These are phyloP conservation scores for Fusarium torreyae DNA, from an alignment of 2,329 filamentous ascomycete genomes.

Conservation along the genomic window DNA sequence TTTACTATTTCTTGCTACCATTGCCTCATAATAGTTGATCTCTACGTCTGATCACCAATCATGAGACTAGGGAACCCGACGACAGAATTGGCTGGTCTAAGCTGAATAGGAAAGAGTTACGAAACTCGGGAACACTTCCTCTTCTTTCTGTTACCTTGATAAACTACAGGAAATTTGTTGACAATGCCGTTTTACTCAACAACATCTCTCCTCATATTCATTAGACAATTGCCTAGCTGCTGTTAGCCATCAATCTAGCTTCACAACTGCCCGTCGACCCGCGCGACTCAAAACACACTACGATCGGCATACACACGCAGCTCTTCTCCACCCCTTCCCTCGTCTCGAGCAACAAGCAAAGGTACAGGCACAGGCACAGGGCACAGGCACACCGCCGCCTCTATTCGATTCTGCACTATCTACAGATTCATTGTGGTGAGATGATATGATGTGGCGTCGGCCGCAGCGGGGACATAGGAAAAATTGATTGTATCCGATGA, in stretches of 20 bases:
- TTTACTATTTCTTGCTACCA: neutral
- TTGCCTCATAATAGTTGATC: conserved; percentile 1
- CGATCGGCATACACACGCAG: conserved; percentile 30
- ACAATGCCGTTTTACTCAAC: conserved; percentile 27
- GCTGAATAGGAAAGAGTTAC: neutral
- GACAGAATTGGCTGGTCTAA: neutral
- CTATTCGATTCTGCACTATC: conserved; percentile 8
- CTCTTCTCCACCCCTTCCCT: conserved; percentile 29
- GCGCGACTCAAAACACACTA: conserved; percentile 38
- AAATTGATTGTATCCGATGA: conserved; percentile 46
- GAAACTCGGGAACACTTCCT: neutral
- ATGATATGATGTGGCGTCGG: conserved; percentile 47
- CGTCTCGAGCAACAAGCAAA: neutral
- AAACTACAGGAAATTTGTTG: conserved; percentile 24
- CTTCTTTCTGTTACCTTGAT: neutral
- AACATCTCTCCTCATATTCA: conserved; percentile 2
- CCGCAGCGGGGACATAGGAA: conserved; percentile 39
- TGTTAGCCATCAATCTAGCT: conserved; percentile 12
- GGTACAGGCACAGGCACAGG: conserved; percentile 13
- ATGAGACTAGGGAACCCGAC: conserved; percentile 5
- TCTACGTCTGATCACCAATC: conserved; percentile 4
- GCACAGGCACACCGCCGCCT: conserved; percentile 34
- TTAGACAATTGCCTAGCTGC: conserved; percentile 13
- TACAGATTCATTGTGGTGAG: conserved; percentile 33
- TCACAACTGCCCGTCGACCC: conserved; percentile 15